Base-by-base conservation (phyloP, 2,329 filamentous ascomycete species). In the Neofusicoccum umdonicola region DNA sequence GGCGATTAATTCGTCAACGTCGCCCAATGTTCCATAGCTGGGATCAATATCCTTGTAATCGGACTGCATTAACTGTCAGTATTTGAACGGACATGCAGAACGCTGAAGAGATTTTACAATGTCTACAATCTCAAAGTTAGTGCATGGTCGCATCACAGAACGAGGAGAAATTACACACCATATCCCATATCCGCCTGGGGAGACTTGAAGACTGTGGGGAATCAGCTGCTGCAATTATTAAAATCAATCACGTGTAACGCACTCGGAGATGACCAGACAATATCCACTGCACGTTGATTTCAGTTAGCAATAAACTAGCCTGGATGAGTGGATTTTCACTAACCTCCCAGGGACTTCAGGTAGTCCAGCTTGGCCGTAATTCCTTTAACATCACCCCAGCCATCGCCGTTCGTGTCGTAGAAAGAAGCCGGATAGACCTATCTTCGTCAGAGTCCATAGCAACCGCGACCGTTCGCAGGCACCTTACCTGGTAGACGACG, bases 181-280 rank as follows among this genome's bases (percentile, higher is more conserved):
- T 90, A 90, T 35, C 87, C 88, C 87, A 90, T 89, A 69, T 90
- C 88, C 3, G 85, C 78, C 70, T 89, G 85, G 0, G 88, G 88
- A 4, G 82, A 85, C 67, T 87, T 84, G 69, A 85, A 88, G 73
- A 89, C 63, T 65, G 52, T 22, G 17, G 27, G 1, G 19, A 13
- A 58, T 58, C 15, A 58, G 54, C 54, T n/a, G n/a, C 31, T 58
- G 11, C 27, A 19, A 17, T 13, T 41, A 19, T 17, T 12, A 34
- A 15, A 37, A 17, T 3, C 27, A 13, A 34, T 51, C 27, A 39
- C 13, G n/a, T 13, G 4, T 44, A 3, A 62, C 63, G 17, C 47
- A 65, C 63, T 86, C 12, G 89, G 89, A 50, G 84, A 89, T 0
- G 88, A 75, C 89, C 89, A 91, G 56, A 92, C 79, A 6, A 87